Evolutionary conservation across 805 yeast genomes (phyloP).

Genomic region (Cyberlindnera euphorbiiphila): DNA sequence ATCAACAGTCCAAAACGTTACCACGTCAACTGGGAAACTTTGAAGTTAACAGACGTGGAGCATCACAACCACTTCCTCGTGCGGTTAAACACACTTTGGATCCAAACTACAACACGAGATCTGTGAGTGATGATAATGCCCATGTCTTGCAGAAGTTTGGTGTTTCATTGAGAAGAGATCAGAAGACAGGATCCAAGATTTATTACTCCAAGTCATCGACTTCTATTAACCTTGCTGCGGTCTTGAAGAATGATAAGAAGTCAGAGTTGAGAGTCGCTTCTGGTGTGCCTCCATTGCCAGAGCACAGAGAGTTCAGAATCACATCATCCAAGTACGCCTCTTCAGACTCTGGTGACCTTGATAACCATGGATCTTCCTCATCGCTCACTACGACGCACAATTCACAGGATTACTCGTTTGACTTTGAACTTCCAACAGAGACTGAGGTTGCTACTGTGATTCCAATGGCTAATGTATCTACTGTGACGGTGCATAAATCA

Average conservation of each 20-base stretch:
- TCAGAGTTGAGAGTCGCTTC: constrained; percentile 6
- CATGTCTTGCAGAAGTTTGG: constrained; percentile 25
- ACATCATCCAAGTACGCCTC: constrained; percentile 27
- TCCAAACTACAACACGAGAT: constrained; percentile 22
- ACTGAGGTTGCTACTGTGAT: constrained; percentile 27
- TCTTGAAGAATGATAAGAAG: constrained; percentile 15
- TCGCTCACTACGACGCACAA: constrained; percentile 14
- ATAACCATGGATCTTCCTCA: constrained; percentile 5
- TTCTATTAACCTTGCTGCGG: constrained; percentile 25
- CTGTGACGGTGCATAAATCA: constrained; percentile 22
- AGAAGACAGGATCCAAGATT: constrained; percentile 22
- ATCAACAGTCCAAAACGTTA: constrained; percentile 5
- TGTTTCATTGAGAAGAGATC: constrained; percentile 18
- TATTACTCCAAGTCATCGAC: constrained; percentile 29
- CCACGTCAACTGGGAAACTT: constrained; percentile 17
- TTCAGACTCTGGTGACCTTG: constrained; percentile 7
- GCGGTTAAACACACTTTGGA: constrained; percentile 24
- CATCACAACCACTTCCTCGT: constrained; percentile 19
- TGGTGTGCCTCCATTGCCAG: constrained; percentile 13
- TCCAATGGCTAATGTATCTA: constrained; percentile 26
- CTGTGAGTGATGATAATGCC: constrained; percentile 18
- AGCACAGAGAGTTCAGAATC: constrained; percentile 19
- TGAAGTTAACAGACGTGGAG: constrained; percentile 18
- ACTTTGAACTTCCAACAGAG: constrained; percentile 25
- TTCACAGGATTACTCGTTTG: constrained; percentile 24